Conservation (phyloP, 352 stramenopile genomes). For the Phytopythium boreale region DNA sequence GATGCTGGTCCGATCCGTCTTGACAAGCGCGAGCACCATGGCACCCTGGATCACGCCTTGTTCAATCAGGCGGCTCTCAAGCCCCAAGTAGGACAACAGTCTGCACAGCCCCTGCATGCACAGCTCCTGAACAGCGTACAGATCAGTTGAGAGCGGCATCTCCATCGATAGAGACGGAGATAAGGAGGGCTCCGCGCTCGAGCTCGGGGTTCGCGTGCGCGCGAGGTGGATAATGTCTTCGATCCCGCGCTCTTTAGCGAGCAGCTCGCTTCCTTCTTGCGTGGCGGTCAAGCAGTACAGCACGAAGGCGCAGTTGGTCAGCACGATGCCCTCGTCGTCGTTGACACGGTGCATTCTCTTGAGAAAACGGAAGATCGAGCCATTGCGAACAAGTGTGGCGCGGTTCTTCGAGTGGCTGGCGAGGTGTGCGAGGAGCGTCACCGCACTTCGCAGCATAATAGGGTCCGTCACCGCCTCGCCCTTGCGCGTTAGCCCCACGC, state of each 20-base stretch:
- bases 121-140: constrained; percentile 55
- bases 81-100: constrained; percentile 56
- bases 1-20: constrained; percentile 56
- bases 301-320: constrained; percentile 71
- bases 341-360: constrained; percentile 37
- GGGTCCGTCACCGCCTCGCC: constrained; percentile 11
- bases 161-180: background rate
- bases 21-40: constrained; percentile 72
- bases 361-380: constrained; percentile 58
- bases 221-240: constrained; percentile 70
- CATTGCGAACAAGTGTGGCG: constrained; percentile 43
- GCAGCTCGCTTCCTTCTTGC: constrained; percentile 63
- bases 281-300: constrained; percentile 64
- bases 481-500: background rate
- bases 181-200: background rate
- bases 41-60: constrained; percentile 66
- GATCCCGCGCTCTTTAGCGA: constrained; percentile 69
- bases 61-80: constrained; percentile 66
- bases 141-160: background rate
- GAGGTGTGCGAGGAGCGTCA: constrained; percentile 63
- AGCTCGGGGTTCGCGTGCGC: constrained; percentile 22
- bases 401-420: constrained; percentile 57
- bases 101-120: constrained; percentile 70
- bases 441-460: constrained; percentile 39
- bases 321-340: constrained; percentile 42